Base-by-base conservation (phyloP, 495 filamentous ascomycete species). In the Penicillium lagena region DNA sequence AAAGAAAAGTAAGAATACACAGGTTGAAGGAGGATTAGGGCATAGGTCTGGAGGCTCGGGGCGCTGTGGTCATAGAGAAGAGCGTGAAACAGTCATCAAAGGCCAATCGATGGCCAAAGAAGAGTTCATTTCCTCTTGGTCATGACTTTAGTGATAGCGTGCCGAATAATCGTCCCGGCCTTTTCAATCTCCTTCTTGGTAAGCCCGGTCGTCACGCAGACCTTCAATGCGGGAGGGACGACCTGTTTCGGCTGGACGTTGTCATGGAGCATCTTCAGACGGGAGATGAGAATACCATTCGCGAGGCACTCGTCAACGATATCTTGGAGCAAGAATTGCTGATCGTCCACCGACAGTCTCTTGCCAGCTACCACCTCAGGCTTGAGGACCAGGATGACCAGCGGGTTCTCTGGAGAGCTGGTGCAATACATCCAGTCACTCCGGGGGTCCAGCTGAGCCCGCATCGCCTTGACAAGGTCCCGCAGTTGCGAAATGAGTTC, bases 141-240 rank as follows among this genome's bases (percentile, higher is more conserved):
- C 57, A 86, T 59, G 40, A 96, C 82, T 70, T 95, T 96, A 29
- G 90, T 95, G 53, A 96, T 87, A 13, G 90, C 93, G 67, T 96
- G 91, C 40, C 94, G 77, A 46, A 97, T 87, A 6, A 79, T 85
- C 5, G 81, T 78, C 2, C 91, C 93, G 2, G 93, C 87, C 68
- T 89, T 91, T 70, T 98, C 93, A 36, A 89, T 83, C 63, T 98
- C 93, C 70, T 95, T 96, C 72, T 86, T 90, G 30, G 85, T 85
- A 52, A 97, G 73, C 9, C 87, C 93, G 29, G 75, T 83, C 1
- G 89, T 91, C 43, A 96, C 75, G 61, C 90, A 96, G 12, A 95
- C 82, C 71, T 97, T 98, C 45, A 97, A 73, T 6, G 83, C 87
- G 11, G 90, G 87, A 40, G 80, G 71, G 35, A 87, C 77, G 46